Percentiles rank a stretch among this genome's conserved stretches.
phyloP scores from a whole-genome alignment of 2,329 filamentous ascomycete species.

The Beauveria australis region DNA sequence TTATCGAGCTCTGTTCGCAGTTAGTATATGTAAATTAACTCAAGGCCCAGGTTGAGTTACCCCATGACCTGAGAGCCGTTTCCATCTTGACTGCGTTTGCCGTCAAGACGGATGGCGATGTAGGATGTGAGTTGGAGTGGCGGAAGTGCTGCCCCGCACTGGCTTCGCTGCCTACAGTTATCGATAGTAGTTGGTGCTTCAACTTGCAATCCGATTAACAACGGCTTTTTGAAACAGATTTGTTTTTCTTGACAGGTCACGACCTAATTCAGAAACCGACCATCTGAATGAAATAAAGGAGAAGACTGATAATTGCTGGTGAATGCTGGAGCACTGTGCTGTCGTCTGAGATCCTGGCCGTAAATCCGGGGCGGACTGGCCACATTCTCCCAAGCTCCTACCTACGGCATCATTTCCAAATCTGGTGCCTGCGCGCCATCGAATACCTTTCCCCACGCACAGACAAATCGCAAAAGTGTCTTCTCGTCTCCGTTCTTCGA shows the following conservation, averaged over 20 bases:
- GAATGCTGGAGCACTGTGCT: not conserved
- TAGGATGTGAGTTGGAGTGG: constrained; percentile 11
- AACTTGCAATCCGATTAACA: not conserved
- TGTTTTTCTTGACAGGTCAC: not conserved
- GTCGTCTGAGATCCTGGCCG: not conserved
- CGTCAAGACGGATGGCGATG: constrained; percentile 14
- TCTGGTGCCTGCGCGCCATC: not conserved
- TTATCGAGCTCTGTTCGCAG: constrained; percentile 70
- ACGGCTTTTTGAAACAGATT: not conserved
- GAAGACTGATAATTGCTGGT: not conserved
- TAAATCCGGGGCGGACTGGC: too few relatives aligned
- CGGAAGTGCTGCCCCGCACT: constrained; percentile 18
- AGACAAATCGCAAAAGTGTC: not conserved
- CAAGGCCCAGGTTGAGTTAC: constrained; percentile 12
- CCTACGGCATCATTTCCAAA: constrained; percentile 3
- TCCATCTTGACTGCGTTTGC: constrained; percentile 16
- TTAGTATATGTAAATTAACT: not conserved
- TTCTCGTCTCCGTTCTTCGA: not conserved
- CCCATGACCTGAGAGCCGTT: constrained; percentile 25
- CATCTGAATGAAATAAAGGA: not conserved
- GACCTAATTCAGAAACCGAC: not conserved
- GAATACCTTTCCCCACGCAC: not conserved
- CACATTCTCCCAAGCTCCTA: too few relatives aligned
- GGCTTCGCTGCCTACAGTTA: constrained; percentile 7
- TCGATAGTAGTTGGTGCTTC: not conserved